Base-by-base conservation (phyloP, 208 protist species). In the Leishmania aethiopica region DNA sequence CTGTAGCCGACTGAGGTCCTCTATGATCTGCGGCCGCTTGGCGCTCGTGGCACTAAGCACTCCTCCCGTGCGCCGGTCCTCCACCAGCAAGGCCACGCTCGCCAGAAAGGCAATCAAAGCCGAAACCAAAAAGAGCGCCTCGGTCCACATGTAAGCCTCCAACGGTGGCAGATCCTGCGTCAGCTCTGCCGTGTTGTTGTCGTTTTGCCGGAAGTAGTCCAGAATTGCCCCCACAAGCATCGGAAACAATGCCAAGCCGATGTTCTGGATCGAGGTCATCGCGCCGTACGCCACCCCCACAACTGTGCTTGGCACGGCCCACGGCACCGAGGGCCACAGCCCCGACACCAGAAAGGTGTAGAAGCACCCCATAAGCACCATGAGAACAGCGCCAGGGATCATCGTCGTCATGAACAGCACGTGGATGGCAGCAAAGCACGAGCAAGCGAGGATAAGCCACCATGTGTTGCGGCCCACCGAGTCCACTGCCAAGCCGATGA, bases 191-290 rank as follows among this genome's bases (percentile, higher is more conserved):
- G 57, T 69, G 17, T 67, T 37, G 51, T 51, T 55, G 22, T 40
- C 40, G 35, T 17, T 57, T 19, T 49, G 70, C 64, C 60, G 80
- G 84, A 95, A 90, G 25, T 70, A 83, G 35, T 96, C 95, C 28
- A 96, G 88, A 17, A 96, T 91, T 15, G 59, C 66, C 22, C 94
- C 96, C 49, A 93, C 87, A 49, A 92, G 75, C 67, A 93, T 89
- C 0, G 94, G 91, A 69, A 97, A 93, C 4, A 87, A 78, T 10
- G 93, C 92, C n/a, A 97, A 81, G 22, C 94, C 94, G 71, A 94
- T 91, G 78, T 98, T 98, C 83, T 98, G 95, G 42, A 97, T 82
- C 13, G 95, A 89, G 11, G 95, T 98, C 95, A 98, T 98, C 66
- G 93, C 83, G 51, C 97, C 97, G 73, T 97, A 98, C 25, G 97